Evolutionary conservation across 768 basidiomycete genomes (phyloP).

Genomic region (Boletus fagicola): DNA sequence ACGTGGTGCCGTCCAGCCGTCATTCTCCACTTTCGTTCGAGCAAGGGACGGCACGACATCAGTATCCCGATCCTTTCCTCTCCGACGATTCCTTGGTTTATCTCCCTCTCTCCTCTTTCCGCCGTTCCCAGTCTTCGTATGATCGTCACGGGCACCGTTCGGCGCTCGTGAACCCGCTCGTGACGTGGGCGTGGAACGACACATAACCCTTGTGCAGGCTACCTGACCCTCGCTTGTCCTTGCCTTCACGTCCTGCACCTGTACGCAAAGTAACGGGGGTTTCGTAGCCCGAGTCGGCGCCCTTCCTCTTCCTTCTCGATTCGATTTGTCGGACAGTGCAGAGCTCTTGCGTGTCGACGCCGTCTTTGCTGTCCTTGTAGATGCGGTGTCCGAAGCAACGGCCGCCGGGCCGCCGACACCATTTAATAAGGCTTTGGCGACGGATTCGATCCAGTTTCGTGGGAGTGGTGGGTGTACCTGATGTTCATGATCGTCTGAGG

Average conservation of each 20-base stretch:
- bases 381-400: conserved; percentile 33
- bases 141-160: conserved; percentile 24
- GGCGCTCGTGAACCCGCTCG: conserved; percentile 49
- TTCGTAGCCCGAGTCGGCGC: conserved; percentile 6
- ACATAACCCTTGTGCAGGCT: conserved; percentile 56
- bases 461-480: conserved; percentile 54
- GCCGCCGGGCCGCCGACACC: conserved; percentile 41
- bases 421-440: conserved; percentile 63
- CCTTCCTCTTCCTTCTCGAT: conserved; percentile 22
- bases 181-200: conserved; percentile 69
- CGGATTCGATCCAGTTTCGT: conserved; percentile 65
- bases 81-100: conserved; percentile 20
- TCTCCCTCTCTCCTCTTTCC: conserved; percentile 27
- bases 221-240: conserved; percentile 37
- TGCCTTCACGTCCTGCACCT: conserved; percentile 33
- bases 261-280: conserved; percentile 36
- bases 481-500: conserved; percentile 34
- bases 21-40: conserved; percentile 59
- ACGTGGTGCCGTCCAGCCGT: conserved; percentile 44
- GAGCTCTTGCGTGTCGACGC: conserved; percentile 25
- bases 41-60: conserved; percentile 58
- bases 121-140: conserved; percentile 9
- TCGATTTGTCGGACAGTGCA: conserved; percentile 27
- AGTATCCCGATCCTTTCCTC: conserved; percentile 32
- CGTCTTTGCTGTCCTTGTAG: conserved; percentile 19